Conservation (phyloP, 108 stramenopile species). For the Cyclotella sp. region DNA sequence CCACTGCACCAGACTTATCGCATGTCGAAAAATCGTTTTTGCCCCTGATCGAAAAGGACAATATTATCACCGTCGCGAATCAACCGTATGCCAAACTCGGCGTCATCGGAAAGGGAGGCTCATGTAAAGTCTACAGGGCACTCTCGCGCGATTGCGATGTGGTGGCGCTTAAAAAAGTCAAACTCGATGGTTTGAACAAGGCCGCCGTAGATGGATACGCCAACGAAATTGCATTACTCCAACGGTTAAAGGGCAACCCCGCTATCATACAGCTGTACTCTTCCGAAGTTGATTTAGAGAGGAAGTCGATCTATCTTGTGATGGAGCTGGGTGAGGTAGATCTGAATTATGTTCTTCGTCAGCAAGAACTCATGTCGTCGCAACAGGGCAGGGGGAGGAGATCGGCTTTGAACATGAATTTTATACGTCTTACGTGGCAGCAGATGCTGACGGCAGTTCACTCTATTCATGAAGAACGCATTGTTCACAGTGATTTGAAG, state of each 20-base stretch:
- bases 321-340: conserved; percentile 98
- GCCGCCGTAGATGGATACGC: conserved; percentile 92
- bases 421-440: conserved; percentile 97
- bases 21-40: conserved; percentile 56
- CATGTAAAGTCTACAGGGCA: conserved; percentile 95
- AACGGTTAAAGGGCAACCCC: conserved; percentile 87
- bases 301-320: conserved; percentile 86
- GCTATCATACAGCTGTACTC: conserved; percentile 94
- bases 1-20: background rate
- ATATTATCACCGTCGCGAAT: conserved; percentile 85
- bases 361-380: conserved; percentile 68
- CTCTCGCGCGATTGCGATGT: conserved; percentile 81
- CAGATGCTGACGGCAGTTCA: conserved; percentile 99
- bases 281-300: conserved; percentile 85
- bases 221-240: conserved; percentile 95
- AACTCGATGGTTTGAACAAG: conserved; percentile 84
- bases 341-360: conserved; percentile 89
- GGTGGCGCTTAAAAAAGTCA: conserved; percentile 97
- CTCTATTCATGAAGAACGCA: conserved; percentile 96
- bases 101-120: conserved; percentile 96
- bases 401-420: conserved; percentile 89
- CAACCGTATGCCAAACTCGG: conserved; percentile 90
- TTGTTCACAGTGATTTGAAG: conserved; percentile 98
- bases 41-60: conserved; percentile 78
- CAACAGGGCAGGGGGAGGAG: conserved; percentile 34